Percentiles rank a stretch among this genome's conserved stretches.
Conservation (phyloP, 179 eudicot genomes). For the Sideroxylon spinosum region DNA sequence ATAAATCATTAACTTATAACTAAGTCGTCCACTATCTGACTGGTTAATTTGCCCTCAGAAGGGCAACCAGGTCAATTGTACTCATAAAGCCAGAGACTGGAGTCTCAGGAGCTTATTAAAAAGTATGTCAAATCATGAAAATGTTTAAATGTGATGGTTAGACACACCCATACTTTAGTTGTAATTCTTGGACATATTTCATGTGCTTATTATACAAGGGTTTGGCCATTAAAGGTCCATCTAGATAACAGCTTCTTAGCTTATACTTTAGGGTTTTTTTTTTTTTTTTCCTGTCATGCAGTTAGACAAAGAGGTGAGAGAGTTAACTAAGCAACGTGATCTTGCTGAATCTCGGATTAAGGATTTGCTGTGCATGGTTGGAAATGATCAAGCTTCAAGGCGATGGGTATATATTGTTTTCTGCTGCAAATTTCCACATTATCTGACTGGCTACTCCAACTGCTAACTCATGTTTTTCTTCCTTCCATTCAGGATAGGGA, state of each 20-base stretch:
- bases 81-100: too few species aligned
- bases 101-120: too few species aligned
- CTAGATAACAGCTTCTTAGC: not conserved
- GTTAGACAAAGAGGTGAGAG: constrained; percentile 86
- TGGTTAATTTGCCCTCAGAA: too few species aligned
- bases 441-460: not conserved
- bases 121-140: not conserved
- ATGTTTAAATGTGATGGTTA: not conserved
- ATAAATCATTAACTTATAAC: too few species aligned
- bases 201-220: not conserved
- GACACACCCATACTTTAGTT: not conserved
- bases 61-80: too few species aligned
- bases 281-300: constrained; percentile 18
- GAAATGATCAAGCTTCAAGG: constrained; percentile 46
- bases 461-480: constrained; percentile 5
- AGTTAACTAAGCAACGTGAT: constrained; percentile 69
- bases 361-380: constrained; percentile 58
- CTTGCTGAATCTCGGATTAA: constrained; percentile 78
- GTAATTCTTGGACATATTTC: not conserved
- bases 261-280: not conserved
- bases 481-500: constrained; percentile 14
- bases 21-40: too few species aligned
- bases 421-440: not conserved
- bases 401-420: constrained; percentile 31
- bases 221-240: not conserved